Base-by-base conservation (phyloP, 768 basidiomycete species). In the Trametes meyenii region DNA sequence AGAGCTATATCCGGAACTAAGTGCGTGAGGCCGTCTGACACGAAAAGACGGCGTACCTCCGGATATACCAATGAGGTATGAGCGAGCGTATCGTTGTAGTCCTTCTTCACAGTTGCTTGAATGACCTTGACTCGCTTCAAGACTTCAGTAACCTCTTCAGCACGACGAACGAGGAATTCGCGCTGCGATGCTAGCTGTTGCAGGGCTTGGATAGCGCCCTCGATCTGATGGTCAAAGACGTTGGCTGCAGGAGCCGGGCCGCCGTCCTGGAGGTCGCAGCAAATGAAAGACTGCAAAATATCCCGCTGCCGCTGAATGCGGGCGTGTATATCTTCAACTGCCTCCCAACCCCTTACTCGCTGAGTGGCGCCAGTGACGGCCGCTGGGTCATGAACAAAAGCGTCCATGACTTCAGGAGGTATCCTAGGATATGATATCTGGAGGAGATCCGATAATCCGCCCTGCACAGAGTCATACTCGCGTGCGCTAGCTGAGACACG, bases 41-140 rank as follows among this genome's bases (percentile, higher is more conserved):
- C 38, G 23, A 16, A 23, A 21, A 16, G 7, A 12, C 12, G 17
- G 35, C 75, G 55, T 71, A 90, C 90, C 79, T 92, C 87, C 19
- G 90, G 89, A 75, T 92, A 92, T 21, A 88, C 81, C 23, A 84
- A 80, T n/a, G 89, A 89, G 3, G 87, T 89, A 66, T 87, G 81
- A 17, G 85, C 81, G 19, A 87, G 68, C 0, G 89, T 82, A 21
- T 78, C 74, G 68, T 90, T 88, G 68, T 89, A 92, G 54, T 82
- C 82, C 17, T 75, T 71, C 75, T 92, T 91, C 63, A 87, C 85
- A 14, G 68, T 66, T 0, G 71, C 71, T 66, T 91, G 89, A 10
- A 81, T 67, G 12, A 74, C 71, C 67, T 86, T 86, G 11, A 90
- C 86, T 50, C 76, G 73, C 33, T 71, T 75, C 46, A 92, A 71